phyloP scores from a whole-genome alignment of 148 eudicot genomes.

The Camellia sinensis region DNA sequence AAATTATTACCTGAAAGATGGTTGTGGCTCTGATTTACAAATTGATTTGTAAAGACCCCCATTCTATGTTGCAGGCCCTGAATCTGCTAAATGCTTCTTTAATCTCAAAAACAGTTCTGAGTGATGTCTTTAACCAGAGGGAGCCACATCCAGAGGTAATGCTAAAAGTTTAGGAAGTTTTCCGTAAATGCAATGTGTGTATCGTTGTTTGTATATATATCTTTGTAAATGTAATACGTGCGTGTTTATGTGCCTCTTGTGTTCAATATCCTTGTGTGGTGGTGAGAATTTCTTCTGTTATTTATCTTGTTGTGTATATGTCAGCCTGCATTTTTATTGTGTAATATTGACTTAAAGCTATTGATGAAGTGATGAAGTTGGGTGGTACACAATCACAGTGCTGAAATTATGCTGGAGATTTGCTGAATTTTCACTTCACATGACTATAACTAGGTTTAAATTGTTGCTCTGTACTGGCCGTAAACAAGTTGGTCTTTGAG shows the following conservation, averaged over 20 bases:
- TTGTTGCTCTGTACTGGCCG: too few relatives aligned
- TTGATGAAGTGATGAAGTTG: background rate
- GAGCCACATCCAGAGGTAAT: background rate
- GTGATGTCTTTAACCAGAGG: background rate
- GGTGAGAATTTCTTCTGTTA: too few relatives aligned
- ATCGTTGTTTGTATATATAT: too few relatives aligned
- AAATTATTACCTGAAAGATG: too few relatives aligned
- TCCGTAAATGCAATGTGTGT: background rate
- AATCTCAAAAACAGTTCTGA: conserved; percentile 6
- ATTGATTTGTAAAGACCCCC: background rate
- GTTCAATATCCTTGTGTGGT: background rate
- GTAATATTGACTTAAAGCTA: background rate
- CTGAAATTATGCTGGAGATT: too few relatives aligned
- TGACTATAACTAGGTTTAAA: too few relatives aligned
- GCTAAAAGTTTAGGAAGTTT: background rate
- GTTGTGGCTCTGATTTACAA: background rate
- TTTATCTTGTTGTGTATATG: background rate
- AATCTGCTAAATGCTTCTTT: conserved; percentile 2
- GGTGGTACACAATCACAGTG: too few relatives aligned
- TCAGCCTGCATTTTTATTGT: background rate
- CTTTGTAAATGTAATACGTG: background rate
- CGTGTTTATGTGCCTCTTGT: background rate
- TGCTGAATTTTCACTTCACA: too few relatives aligned
- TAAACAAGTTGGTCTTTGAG: too few relatives aligned
- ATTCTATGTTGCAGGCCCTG: conserved; percentile 5